Conservation (phyloP, 352 stramenopile species). For the Pythium folliculosum region DNA sequence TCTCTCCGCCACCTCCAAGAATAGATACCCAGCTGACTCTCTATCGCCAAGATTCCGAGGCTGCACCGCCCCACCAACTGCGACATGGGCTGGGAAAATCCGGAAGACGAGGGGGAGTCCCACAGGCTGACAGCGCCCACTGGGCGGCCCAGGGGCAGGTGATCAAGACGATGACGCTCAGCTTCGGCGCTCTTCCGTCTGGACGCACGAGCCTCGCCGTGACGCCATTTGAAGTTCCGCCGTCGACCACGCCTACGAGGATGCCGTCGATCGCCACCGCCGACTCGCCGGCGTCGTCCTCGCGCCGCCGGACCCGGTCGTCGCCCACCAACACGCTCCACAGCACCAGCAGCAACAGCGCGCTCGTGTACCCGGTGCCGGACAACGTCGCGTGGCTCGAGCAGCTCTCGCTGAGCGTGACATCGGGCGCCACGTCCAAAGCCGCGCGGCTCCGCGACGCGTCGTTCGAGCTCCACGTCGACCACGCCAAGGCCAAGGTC, state of each 20-base stretch:
- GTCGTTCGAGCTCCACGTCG: constrained; percentile 40
- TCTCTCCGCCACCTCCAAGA: background rate
- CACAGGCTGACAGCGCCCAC: background rate
- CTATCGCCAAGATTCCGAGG: background rate
- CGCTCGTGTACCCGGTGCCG: constrained; percentile 21
- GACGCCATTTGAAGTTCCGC: no score
- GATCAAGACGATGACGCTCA: background rate
- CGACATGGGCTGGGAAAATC: constrained; percentile 2
- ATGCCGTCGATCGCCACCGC: background rate
- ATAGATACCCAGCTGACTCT: constrained; percentile 6
- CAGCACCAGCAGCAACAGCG: constrained; percentile 9
- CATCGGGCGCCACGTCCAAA: constrained; percentile 25
- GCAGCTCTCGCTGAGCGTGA: constrained; percentile 43
- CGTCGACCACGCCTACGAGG: no score
- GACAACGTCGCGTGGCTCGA: constrained; percentile 21
- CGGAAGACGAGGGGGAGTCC: background rate
- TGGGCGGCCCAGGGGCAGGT: background rate
- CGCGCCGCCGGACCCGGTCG: constrained; percentile 15
- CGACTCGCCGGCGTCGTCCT: no score
- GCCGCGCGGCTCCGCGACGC: constrained; percentile 34
- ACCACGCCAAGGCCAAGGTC: constrained; percentile 32
- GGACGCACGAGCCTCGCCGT: no score
- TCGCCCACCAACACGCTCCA: constrained; percentile 11
- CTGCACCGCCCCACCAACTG: background rate
- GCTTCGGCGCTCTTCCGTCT: no score